Conservation (phyloP, 495 filamentous ascomycete genomes). For the Talaromyces wortmannii region DNA sequence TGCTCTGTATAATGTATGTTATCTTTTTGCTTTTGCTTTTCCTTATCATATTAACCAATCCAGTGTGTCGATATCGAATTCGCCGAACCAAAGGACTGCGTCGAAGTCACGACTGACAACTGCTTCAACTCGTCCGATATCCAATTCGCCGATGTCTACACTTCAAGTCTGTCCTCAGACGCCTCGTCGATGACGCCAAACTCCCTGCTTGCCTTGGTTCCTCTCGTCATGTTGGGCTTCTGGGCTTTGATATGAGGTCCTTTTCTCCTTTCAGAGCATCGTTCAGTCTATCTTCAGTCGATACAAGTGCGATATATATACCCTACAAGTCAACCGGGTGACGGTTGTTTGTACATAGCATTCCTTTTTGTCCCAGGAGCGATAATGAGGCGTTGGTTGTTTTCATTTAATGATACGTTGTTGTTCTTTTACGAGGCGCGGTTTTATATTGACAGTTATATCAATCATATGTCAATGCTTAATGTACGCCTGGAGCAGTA, state of each 20-base stretch:
- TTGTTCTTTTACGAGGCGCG: background rate
- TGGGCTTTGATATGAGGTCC: background rate
- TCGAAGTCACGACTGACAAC: conserved; percentile 66
- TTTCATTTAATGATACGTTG: background rate
- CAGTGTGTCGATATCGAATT: conserved; percentile 92
- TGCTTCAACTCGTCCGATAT: conserved; percentile 79
- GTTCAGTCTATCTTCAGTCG: no score
- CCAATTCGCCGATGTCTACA: conserved; percentile 70
- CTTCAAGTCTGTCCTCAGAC: conserved; percentile 49
- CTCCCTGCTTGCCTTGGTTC: background rate
- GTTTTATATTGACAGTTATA: background rate
- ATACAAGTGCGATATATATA: no score
- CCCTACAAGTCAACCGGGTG: no score
- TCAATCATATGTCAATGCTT: no score
- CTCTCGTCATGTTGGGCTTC: background rate
- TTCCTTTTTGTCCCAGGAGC: no score
- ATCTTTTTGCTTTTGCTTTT: conserved; percentile 21
- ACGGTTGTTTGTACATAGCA: no score
- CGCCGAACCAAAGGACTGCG: conserved; percentile 65
- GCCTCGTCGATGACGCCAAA: conserved; percentile 9
- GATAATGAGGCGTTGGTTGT: background rate
- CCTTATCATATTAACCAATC: background rate
- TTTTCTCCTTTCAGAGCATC: no score
- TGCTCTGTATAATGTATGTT: conserved; percentile 79
- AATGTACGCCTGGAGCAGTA: background rate